These are phyloP conservation scores for Penicillium taxi DNA, from an alignment of 495 filamentous ascomycete species.

Conservation along the genomic window DNA sequence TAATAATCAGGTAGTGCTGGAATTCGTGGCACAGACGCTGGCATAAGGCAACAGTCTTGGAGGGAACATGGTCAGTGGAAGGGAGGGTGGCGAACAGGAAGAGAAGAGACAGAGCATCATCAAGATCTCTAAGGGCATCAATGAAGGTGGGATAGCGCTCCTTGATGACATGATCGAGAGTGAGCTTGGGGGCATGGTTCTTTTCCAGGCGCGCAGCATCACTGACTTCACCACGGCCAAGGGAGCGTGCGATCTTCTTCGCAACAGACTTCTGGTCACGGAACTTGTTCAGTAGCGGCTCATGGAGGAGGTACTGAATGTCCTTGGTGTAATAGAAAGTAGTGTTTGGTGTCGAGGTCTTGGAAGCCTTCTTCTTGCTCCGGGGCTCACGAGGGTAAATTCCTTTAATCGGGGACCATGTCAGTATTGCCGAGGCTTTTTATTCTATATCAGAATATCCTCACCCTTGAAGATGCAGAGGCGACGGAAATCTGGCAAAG, in stretches of 20 bases:
- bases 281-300: slow-evolving; percentile 91
- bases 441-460: not conserved
- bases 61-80: slow-evolving; percentile 72
- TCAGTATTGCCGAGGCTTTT: slow-evolving; percentile 8
- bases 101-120: slow-evolving; percentile 93
- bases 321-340: slow-evolving; percentile 99
- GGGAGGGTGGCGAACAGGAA: slow-evolving; percentile 98
- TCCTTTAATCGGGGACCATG: slow-evolving; percentile 34
- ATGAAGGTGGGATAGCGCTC: slow-evolving; percentile 97
- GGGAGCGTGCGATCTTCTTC: slow-evolving; percentile 89
- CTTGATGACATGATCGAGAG: slow-evolving; percentile 91
- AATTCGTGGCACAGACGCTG: slow-evolving; percentile 89
- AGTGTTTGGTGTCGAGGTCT: slow-evolving; percentile 77
- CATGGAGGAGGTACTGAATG: slow-evolving; percentile 94
- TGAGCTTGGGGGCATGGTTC: slow-evolving; percentile 74
- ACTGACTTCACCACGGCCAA: slow-evolving; percentile 82
- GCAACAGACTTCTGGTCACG: slow-evolving; percentile 91
- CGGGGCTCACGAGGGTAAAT: slow-evolving; percentile 96
- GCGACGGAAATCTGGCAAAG: slow-evolving; percentile 90
- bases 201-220: slow-evolving; percentile 81
- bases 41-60: slow-evolving; percentile 88
- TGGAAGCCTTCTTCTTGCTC: slow-evolving; percentile 92
- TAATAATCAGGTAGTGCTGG: slow-evolving; percentile 90
- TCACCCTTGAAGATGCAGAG: slow-evolving; percentile 96
- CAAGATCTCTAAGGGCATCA: slow-evolving; percentile 88